Evolutionary conservation across 2,329 filamentous ascomycete genomes (phyloP).

Genomic region (Aureobasidium subglaciale): DNA sequence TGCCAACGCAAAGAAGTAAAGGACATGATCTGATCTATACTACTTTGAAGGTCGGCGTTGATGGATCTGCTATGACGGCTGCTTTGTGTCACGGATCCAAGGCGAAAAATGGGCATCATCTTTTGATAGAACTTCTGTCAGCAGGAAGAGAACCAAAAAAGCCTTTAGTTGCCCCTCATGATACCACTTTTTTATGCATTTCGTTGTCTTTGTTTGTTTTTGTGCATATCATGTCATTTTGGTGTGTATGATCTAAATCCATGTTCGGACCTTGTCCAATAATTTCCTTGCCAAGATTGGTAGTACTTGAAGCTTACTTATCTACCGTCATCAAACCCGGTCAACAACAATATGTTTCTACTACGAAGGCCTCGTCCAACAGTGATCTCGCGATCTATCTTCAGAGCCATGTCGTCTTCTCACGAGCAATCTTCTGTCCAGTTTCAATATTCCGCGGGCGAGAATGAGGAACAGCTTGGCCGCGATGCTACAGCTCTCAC

Average conservation of each 20-base stretch:
- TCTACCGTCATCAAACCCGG: not conserved
- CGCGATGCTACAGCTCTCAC: slow-evolving; percentile 16
- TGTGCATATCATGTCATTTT: not conserved
- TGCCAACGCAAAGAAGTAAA: slow-evolving; percentile 73
- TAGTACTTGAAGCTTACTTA: not conserved
- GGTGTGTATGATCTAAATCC: not conserved
- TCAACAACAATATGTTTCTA: not conserved
- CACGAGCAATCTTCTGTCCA: not conserved
- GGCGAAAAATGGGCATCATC: slow-evolving; percentile 1
- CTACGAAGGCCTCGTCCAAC: not conserved
- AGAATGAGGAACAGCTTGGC: slow-evolving; percentile 23
- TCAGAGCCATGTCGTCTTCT: slow-evolving; percentile 1
- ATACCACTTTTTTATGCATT: slow-evolving; percentile 15
- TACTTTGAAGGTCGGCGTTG: slow-evolving; percentile 8
- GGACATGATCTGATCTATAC: not conserved
- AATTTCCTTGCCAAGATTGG: slow-evolving; percentile 2
- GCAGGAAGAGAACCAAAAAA: slow-evolving; percentile 14
- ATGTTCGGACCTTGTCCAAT: not conserved
- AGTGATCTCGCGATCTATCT: not conserved
- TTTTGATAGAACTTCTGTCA: slow-evolving; percentile 14
- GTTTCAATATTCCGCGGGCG: slow-evolving; percentile 4
- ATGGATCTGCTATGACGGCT: slow-evolving; percentile 15
- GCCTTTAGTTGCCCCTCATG: slow-evolving; percentile 16
- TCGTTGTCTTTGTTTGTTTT: not conserved
- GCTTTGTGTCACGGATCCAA: slow-evolving; percentile 7